Evolutionary conservation across 331 rosid species (phyloP).

Genomic region (Malus hybrid): DNA sequence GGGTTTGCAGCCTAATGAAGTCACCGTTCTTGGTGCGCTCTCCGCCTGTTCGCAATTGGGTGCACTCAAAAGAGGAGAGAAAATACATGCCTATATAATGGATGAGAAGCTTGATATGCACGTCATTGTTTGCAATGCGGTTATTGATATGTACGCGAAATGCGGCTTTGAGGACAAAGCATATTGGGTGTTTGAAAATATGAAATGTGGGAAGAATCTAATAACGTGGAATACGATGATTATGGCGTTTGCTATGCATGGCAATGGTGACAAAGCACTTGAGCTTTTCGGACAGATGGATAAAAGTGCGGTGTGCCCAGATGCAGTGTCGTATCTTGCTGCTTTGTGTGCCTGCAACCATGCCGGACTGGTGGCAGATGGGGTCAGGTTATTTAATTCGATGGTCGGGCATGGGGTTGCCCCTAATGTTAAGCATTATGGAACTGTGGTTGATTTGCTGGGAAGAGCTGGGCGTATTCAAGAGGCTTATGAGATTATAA

Average conservation of each 20-base stretch:
- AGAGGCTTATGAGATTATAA: slow-evolving; percentile 60
- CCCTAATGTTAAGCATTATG: slow-evolving; percentile 75
- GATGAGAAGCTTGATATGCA: slow-evolving; percentile 42
- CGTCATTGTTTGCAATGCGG: slow-evolving; percentile 73
- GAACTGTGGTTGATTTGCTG: slow-evolving; percentile 70
- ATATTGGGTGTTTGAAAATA: slow-evolving; percentile 39
- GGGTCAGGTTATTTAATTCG: slow-evolving; percentile 55
- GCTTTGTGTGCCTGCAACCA: slow-evolving; percentile 80
- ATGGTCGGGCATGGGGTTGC: slow-evolving; percentile 37
- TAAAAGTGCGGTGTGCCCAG: slow-evolving; percentile 33
- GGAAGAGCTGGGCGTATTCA: slow-evolving; percentile 79
- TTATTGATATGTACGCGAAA: slow-evolving; percentile 79
- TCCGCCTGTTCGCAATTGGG: slow-evolving; percentile 81
- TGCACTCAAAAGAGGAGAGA: slow-evolving; percentile 51
- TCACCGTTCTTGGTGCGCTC: slow-evolving; percentile 61
- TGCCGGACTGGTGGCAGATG: slow-evolving; percentile 78
- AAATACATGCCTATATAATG: slow-evolving; percentile 38
- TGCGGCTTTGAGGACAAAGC: slow-evolving; percentile 75
- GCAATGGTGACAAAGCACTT: slow-evolving; percentile 54
- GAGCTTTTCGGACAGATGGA: slow-evolving; percentile 54
- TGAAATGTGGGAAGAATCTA: slow-evolving; percentile 51
- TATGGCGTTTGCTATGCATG: slow-evolving; percentile 78
- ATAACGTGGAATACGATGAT: slow-evolving; percentile 79
- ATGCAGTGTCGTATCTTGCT: slow-evolving; percentile 67
- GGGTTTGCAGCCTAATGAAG: slow-evolving; percentile 63